Evolutionary conservation across 305 asterid genomes (phyloP).

Genomic region (Petunia hybrid): DNA sequence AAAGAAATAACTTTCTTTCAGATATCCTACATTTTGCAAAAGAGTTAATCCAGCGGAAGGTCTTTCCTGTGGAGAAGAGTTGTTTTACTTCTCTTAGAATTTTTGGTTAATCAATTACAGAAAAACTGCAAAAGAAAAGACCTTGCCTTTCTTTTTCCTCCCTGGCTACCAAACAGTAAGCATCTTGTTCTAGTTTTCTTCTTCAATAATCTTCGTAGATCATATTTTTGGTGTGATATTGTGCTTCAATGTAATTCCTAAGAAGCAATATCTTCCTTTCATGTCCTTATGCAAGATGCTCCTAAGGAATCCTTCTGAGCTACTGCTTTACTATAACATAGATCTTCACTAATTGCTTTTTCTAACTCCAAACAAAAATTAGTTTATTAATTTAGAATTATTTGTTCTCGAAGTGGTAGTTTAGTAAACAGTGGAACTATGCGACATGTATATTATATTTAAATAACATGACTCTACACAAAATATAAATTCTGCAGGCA

Average conservation of each 20-base stretch:
- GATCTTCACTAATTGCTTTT: background rate
- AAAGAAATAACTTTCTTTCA: background rate
- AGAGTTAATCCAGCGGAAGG: background rate
- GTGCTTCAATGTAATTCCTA: background rate
- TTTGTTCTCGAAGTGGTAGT: background rate
- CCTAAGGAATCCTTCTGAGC: background rate
- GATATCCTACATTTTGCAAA: background rate
- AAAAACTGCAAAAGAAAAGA: background rate
- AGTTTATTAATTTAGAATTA: background rate
- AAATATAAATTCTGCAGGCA: conserved; percentile 53
- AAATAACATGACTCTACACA: background rate
- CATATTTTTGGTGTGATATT: background rate
- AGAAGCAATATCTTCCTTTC: background rate
- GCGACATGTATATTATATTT: background rate
- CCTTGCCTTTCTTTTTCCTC: background rate
- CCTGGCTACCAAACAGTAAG: conserved; percentile 58
- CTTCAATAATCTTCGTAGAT: background rate
- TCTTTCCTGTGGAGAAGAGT: background rate
- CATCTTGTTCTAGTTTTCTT: background rate
- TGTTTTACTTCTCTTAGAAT: background rate
- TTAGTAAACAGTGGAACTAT: background rate
- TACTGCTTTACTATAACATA: background rate
- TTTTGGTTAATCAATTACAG: background rate
- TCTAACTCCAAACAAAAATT: background rate
- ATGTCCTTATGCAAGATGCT: background rate